Base-by-base conservation (phyloP, 352 stramenopile species). In the Globisporangium apiculatum region DNA sequence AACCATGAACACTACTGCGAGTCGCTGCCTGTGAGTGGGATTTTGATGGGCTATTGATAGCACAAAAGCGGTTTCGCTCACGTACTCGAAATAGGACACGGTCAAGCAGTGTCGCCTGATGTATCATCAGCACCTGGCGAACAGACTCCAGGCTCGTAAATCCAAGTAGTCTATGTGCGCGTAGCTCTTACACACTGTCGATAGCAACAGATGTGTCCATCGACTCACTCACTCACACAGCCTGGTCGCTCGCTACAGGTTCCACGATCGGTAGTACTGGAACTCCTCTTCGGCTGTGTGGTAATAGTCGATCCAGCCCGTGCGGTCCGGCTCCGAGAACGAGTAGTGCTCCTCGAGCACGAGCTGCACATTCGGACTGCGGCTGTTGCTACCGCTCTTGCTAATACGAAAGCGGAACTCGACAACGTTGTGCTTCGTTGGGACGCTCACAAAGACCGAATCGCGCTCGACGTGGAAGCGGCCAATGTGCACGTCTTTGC, bases 231-330 rank as follows among this genome's bases (percentile, higher is more conserved):
- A 31, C 24, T 31, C 24, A 31, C 24, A 31, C 24, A 31, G 24
- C 24, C 24, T 31, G 24, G 24, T 31, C 51, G 17, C 17, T 43
- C 42, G 17, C 71, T 68, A 87, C 12, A 89, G 56, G 51, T 81
- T 69, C 80, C 79, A 86, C 35, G 72, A 82, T 24, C 79, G 74
- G 53, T 87, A 86, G 66, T 78, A 93, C 47, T 83, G 75, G 66
- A 93, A 89, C 58, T 87, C 76, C 38, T 93, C 83, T 5, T 87
- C 71, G 42, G 66, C 61, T 24, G 79, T 90, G 51, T 92, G 77
- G 60, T 83, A 92, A 50, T 86, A 61, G 62, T 82, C 76, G 48
- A 86, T 58, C 75, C 76, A 88, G 31, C 75, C 76, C 3, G 69
- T 86, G 45, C 82, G 73, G 42, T 87, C 65, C 1, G 76, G 79